A percentile compares a stretch with the other conserved stretches of the same genome.
Evolutionary conservation across 2,329 filamentous ascomycete genomes (phyloP).

Genomic region (Ramularia collo-cygni): DNA sequence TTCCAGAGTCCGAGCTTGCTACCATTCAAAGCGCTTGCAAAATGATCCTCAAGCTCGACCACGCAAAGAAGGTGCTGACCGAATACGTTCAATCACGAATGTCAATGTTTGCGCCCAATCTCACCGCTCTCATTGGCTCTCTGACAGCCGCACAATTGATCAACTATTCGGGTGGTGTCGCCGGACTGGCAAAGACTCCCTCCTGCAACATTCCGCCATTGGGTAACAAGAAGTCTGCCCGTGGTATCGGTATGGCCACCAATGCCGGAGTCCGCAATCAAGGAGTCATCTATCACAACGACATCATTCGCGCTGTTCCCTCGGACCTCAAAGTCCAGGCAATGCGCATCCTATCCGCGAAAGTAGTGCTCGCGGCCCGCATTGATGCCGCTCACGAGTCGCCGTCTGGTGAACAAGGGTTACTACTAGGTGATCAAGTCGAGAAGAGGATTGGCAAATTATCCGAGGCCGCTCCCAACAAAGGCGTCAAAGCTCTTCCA

Average conservation of each 20-base stretch:
- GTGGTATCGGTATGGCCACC: conserved; percentile 71
- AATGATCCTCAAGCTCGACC: conserved; percentile 81
- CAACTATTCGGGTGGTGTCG: conserved; percentile 84
- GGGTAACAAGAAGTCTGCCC: conserved; percentile 79
- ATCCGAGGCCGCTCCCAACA: conserved; percentile 84
- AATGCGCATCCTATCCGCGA: conserved; percentile 89
- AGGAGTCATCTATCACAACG: conserved; percentile 87
- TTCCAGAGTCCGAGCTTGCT: conserved; percentile 68
- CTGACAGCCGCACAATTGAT: conserved; percentile 93
- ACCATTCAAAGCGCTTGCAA: conserved; percentile 72
- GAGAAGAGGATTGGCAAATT: conserved; percentile 85
- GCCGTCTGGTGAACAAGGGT: conserved; percentile 74
- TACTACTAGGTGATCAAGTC: conserved; percentile 74
- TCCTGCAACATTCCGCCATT: conserved; percentile 88
- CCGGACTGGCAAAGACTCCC: conserved; percentile 82
- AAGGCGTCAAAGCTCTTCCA: conserved; percentile 77
- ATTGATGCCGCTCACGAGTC: conserved; percentile 80
- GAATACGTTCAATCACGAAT: conserved; percentile 96
- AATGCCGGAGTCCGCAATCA: conserved; percentile 88
- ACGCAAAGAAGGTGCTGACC: conserved; percentile 76
- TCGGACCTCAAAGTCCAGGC: conserved; percentile 85
- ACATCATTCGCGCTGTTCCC: conserved; percentile 77
- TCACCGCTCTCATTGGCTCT: conserved; percentile 84
- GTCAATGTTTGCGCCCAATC: conserved; percentile 90
- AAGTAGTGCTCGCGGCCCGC: conserved; percentile 86